These are phyloP conservation scores for Fusarium sp. DNA, from an alignment of 2,329 filamentous ascomycete genomes.

Conservation along the genomic window DNA sequence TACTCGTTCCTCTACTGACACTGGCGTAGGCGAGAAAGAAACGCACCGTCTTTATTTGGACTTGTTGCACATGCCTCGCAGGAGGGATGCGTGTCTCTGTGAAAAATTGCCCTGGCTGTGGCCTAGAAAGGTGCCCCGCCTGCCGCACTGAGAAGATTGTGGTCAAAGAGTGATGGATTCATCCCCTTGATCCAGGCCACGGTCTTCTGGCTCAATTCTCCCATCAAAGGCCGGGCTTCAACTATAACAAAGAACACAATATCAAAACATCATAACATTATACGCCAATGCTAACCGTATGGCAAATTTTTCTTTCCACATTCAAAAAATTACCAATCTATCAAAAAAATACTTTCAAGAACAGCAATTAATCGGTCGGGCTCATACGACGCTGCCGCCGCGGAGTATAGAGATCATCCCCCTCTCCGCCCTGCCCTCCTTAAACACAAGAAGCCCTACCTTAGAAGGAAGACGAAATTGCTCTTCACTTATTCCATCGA, in stretches of 20 bases:
- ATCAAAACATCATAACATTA: not conserved
- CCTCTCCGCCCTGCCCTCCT: no score
- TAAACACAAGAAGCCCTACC: no score
- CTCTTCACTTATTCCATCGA: no score
- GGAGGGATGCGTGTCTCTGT: not conserved
- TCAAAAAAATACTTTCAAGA: no score
- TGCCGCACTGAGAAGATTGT: not conserved
- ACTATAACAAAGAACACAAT: not conserved
- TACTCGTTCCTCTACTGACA: not conserved
- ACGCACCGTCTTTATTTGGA: not conserved
- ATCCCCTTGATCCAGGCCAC: not conserved
- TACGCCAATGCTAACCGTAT: not conserved
- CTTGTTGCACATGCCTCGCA: not conserved
- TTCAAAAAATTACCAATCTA: no score
- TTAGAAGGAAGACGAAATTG: no score
- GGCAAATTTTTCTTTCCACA: no score
- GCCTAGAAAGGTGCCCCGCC: not conserved
- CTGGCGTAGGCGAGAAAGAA: not conserved
- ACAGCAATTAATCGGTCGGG: no score
- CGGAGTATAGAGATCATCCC: no score
- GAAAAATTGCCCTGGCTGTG: not conserved
- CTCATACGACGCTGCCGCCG: no score
- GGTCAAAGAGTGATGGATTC: not conserved
- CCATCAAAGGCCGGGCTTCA: not conserved
- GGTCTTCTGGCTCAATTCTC: not conserved